Evolutionary conservation across 73 alveolate species (phyloP), one percentile per base, ranked within the genome.

Genomic region (Paramecium octaurelia): DNA sequence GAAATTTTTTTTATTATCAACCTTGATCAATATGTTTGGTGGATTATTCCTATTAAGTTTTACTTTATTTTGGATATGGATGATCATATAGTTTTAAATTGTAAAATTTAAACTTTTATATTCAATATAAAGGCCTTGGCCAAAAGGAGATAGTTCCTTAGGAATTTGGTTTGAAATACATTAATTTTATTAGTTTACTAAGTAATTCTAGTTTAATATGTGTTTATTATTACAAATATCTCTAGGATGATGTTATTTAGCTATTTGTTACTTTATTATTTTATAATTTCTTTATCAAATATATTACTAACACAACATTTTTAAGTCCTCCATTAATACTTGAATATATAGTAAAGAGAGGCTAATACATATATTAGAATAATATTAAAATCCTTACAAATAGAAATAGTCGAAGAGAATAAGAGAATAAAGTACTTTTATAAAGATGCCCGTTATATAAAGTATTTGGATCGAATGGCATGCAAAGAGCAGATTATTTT

Each of bases 41-140:
- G 38, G 46, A 0, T 29, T 42, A 36, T 75, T 75, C 6, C 88
- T 69, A 4, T 38, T 75, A 0, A 75, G 88, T 75, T 35, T 36
- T 12, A 38, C 60, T 8, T 8, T 75, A 2, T 35, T 75, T 29
- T 75, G 58, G 58, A 5, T 75, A 3, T 42, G 60, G 60, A 35
- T 24, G 38, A 38, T 75, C 6, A 0, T 42, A 20, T 38, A 75
- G 38, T 21, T 36, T 38, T 36, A 75, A 10, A 18, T 42, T 2
- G 57, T 29, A 23, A 75, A 42, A 75, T 35, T 12, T n/a, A 35
- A 11, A 75, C 46, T 75, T 14, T 18, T 75, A 29, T 75, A 5
- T 42, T 38, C 10, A 75, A n/a, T 35, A 1, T 75, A 75, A 42
- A 75, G 88, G 16, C 88, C 88, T 6, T 75, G 88, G 88, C 88